Evolutionary conservation across 257 asterid genomes (phyloP).

Genomic region (Solanum sitiens): DNA sequence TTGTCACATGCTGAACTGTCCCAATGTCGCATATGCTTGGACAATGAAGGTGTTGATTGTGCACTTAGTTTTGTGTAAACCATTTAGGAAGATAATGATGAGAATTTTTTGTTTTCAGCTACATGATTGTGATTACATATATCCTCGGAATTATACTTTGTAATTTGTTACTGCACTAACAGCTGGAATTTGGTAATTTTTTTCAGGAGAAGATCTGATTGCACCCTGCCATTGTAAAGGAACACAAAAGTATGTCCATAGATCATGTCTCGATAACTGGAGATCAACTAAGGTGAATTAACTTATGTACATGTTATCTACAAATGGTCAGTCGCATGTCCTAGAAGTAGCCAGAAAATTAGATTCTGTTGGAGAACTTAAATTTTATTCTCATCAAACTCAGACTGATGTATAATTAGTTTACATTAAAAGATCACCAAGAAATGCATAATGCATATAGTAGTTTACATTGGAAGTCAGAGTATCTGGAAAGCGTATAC

Average conservation of each 20-base stretch:
- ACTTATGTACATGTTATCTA: not conserved
- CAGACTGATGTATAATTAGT: not conserved
- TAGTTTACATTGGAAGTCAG: not conserved
- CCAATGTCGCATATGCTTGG: constrained; percentile 96
- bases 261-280: constrained; percentile 99
- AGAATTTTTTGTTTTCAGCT: not conserved
- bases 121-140: not conserved
- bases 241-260: constrained; percentile 94
- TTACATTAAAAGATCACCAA: not conserved
- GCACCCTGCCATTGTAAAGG: constrained; percentile 99
- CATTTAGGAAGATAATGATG: not conserved
- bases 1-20: constrained; percentile 67
- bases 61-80: not conserved
- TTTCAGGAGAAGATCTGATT: constrained; percentile 87
- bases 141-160: not conserved
- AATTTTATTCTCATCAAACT: not conserved
- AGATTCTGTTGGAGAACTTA: not conserved
- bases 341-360: not conserved
- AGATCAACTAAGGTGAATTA: constrained; percentile 84
- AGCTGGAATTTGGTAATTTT: constrained; percentile 1
- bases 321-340: not conserved
- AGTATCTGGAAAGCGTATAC: not conserved
- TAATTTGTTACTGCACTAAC: not conserved
- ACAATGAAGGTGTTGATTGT: constrained; percentile 55
- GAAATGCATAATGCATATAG: not conserved